Conservation (phyloP, 2,329 filamentous ascomycete species). For the Harringtonia lauricola region DNA sequence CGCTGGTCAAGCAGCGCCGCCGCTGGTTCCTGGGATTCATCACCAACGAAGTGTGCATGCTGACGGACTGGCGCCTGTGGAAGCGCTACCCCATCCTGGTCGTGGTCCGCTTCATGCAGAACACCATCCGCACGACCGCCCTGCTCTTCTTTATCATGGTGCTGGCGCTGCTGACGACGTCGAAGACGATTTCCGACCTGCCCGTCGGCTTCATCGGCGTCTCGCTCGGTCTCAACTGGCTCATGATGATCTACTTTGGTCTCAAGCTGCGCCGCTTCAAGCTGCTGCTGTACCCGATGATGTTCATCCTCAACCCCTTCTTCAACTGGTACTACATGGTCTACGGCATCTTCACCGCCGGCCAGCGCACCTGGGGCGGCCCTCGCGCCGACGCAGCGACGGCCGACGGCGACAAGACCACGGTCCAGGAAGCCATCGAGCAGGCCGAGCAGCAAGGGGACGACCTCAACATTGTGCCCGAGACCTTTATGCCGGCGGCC, state of each 20-base stretch:
- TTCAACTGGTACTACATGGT: slow-evolving; percentile 99
- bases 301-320: slow-evolving; percentile 92
- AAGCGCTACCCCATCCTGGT: slow-evolving; percentile 79
- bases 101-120: slow-evolving; percentile 83
- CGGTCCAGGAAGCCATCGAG: slow-evolving; percentile 74
- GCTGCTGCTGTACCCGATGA: slow-evolving; percentile 87
- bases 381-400: slow-evolving; percentile 80
- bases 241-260: slow-evolving; percentile 94
- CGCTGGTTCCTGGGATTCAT: slow-evolving; percentile 97
- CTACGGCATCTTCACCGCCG: slow-evolving; percentile 89
- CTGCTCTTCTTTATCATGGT: slow-evolving; percentile 91
- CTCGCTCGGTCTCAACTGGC: slow-evolving; percentile 85
- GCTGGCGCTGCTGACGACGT: slow-evolving; percentile 74
- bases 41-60: slow-evolving; percentile 96
- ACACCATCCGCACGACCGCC: slow-evolving; percentile 90
- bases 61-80: slow-evolving; percentile 90
- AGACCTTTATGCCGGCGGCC: slow-evolving; percentile 63
- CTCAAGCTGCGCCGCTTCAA: slow-evolving; percentile 80
- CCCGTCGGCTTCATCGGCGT: slow-evolving; percentile 91
- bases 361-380: slow-evolving; percentile 90
- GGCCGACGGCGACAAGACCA: slow-evolving; percentile 62
- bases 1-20: slow-evolving; percentile 84
- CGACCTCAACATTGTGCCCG: slow-evolving; percentile 79
- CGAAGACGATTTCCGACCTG: slow-evolving; percentile 64
- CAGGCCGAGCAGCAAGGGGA: slow-evolving; percentile 69